Evolutionary conservation across 805 yeast species (phyloP).

Genomic region (Yarrowia keelungensis): DNA sequence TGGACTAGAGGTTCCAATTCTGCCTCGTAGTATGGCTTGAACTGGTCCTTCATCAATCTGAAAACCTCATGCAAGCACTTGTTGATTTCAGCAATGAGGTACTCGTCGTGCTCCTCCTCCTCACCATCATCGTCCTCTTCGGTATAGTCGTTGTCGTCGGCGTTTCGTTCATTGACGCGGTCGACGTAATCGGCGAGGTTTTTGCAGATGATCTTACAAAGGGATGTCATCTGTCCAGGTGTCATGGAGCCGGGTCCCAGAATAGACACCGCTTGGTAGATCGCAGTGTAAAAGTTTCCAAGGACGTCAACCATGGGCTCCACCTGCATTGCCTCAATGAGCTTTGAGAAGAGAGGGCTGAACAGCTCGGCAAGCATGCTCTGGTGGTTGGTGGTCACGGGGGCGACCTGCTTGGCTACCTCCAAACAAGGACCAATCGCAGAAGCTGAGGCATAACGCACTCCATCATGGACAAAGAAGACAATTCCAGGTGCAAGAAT

Average conservation of each 20-base stretch:
- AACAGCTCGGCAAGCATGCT: slow-evolving; percentile 66
- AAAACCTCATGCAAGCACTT: slow-evolving; percentile 75
- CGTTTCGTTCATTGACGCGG: slow-evolving; percentile 63
- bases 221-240: slow-evolving; percentile 59
- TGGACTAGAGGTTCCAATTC: slow-evolving; percentile 67
- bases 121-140: slow-evolving; percentile 88
- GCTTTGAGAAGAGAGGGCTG: slow-evolving; percentile 69
- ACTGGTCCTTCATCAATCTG: slow-evolving; percentile 63
- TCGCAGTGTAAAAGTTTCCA: slow-evolving; percentile 76
- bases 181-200: slow-evolving; percentile 72
- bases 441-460: slow-evolving; percentile 87
- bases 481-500: slow-evolving; percentile 87
- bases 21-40: slow-evolving; percentile 67
- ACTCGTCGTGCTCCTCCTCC: slow-evolving; percentile 86
- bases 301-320: slow-evolving; percentile 87
- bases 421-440: slow-evolving; percentile 78
- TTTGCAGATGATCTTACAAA: slow-evolving; percentile 65
- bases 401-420: slow-evolving; percentile 62
- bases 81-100: slow-evolving; percentile 82
- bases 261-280: slow-evolving; percentile 68
- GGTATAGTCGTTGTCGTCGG: slow-evolving; percentile 77
- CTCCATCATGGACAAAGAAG: slow-evolving; percentile 93
- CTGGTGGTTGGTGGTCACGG: slow-evolving; percentile 58
- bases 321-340: slow-evolving; percentile 68
- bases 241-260: slow-evolving; percentile 66